A percentile compares a stretch with the other conserved stretches of the same genome.
Evolutionary conservation across 495 filamentous ascomycete genomes (phyloP).

Genomic region (Coniosporium apollinis): DNA sequence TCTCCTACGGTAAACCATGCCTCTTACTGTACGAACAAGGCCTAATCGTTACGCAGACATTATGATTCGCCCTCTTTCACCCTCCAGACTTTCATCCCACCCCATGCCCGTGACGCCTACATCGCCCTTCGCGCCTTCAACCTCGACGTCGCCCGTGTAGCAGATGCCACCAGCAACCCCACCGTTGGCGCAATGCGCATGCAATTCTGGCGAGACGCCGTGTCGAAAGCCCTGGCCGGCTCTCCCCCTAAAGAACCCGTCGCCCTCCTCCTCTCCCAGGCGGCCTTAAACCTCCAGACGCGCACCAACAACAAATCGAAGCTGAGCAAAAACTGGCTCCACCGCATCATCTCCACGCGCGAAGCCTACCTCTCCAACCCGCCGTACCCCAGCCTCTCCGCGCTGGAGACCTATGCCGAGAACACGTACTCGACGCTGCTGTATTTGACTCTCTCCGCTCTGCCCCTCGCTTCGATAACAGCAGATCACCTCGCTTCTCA

Average conservation of each 20-base stretch:
- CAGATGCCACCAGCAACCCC: slow-evolving; percentile 68
- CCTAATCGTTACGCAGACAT: too few relatives aligned
- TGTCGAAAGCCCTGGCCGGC: slow-evolving; percentile 56
- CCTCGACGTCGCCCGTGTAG: slow-evolving; percentile 70
- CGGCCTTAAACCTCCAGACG: slow-evolving; percentile 41
- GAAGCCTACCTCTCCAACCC: slow-evolving; percentile 73
- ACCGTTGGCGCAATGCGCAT: slow-evolving; percentile 74
- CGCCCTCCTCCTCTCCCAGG: slow-evolving; percentile 61
- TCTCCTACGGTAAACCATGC: slow-evolving; percentile 2
- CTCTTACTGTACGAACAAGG: slow-evolving; percentile 29
- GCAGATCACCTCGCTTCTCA: slow-evolving; percentile 86
- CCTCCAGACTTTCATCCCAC: slow-evolving; percentile 70
- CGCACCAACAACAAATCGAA: slow-evolving; percentile 35
- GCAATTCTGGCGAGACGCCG: slow-evolving; percentile 83
- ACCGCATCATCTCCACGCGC: slow-evolving; percentile 56
- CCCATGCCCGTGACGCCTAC: slow-evolving; percentile 56
- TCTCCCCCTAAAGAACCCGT: slow-evolving; percentile 77
- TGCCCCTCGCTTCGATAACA: slow-evolving; percentile 63
- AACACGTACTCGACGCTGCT: slow-evolving; percentile 87
- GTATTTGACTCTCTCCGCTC: slow-evolving; percentile 65
- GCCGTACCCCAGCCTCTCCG: slow-evolving; percentile 55
- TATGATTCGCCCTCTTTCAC: slow-evolving; percentile 77
- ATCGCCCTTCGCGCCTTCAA: slow-evolving; percentile 86
- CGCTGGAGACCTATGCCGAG: slow-evolving; percentile 77
- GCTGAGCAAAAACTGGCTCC: slow-evolving; percentile 67